Evolutionary conservation across 2,329 filamentous ascomycete genomes (phyloP).

Genomic region (Sporothrix curviconia): DNA sequence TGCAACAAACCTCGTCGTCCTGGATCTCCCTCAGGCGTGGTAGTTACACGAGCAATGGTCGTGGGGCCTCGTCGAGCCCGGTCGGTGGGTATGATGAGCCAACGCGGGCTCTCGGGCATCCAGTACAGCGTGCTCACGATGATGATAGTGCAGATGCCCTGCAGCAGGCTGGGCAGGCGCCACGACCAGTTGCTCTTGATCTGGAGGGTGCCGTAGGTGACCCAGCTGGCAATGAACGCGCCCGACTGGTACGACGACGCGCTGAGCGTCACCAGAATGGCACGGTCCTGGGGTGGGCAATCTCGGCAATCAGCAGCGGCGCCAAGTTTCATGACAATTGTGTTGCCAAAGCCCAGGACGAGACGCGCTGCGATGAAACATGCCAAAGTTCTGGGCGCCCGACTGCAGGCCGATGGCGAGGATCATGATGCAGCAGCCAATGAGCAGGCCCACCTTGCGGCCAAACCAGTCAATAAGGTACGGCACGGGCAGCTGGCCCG

Average conservation of each 20-base stretch:
- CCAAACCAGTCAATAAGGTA: neutral
- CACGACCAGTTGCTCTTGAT: constrained; percentile 1
- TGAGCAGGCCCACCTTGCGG: neutral
- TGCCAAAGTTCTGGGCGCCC: constrained; percentile 2
- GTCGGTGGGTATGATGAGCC: neutral
- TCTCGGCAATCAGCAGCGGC: constrained; percentile 4
- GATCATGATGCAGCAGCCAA: neutral
- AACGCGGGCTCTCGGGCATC: constrained; percentile 4
- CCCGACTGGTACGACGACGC: constrained; percentile 1
- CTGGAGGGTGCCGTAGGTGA: neutral
- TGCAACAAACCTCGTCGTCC: neutral
- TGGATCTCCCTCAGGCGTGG: neutral
- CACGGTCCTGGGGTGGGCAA: neutral
- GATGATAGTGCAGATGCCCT: neutral
- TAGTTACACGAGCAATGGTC: neutral
- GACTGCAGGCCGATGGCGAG: constrained; percentile 2
- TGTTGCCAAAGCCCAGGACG: neutral
- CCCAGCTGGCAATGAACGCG: neutral
- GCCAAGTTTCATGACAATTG: neutral
- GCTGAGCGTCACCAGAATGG: neutral
- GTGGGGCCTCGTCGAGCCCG: neutral
- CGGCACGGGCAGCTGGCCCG: constrained; percentile 4
- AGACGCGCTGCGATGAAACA: constrained; percentile 1
- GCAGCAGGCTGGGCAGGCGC: neutral
- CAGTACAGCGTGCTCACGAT: neutral